These are phyloP conservation scores for Acidomyces sp. DNA, from an alignment of 495 filamentous ascomycete species.

Conservation along the genomic window DNA sequence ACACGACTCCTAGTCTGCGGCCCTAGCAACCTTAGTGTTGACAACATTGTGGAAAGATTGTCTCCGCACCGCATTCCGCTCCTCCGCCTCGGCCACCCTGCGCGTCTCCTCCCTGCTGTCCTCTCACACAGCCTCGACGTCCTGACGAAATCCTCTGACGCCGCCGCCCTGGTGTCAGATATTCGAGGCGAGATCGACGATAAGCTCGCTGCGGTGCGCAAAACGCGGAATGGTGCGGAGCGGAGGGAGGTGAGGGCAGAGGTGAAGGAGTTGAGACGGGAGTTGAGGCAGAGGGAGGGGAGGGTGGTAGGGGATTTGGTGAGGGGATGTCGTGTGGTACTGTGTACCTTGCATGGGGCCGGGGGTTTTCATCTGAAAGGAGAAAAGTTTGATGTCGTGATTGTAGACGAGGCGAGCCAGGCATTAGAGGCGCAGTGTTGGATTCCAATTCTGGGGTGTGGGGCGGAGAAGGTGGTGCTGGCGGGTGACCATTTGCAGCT, in stretches of 20 bases:
- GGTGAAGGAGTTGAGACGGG: constrained; percentile 70
- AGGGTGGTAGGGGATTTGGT: constrained; percentile 68
- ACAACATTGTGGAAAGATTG: constrained; percentile 96
- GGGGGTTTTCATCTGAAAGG: constrained; percentile 71
- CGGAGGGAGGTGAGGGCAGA: constrained; percentile 71
- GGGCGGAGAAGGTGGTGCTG: constrained; percentile 71
- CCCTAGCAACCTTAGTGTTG: constrained; percentile 89
- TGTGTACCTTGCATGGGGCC: constrained; percentile 85
- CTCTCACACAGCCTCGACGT: constrained; percentile 83
- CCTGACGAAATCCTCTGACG: constrained; percentile 81
- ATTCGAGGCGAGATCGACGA: constrained; percentile 85
- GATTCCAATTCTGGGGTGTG: constrained; percentile 60
- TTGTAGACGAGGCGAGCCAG: constrained; percentile 93
- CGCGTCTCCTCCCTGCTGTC: constrained; percentile 76
- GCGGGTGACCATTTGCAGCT: constrained; percentile 92
- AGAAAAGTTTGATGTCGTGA: constrained; percentile 81
- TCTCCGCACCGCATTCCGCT: constrained; percentile 72
- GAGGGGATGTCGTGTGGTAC: constrained; percentile 65
- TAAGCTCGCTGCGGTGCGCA: constrained; percentile 77
- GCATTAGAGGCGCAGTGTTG: constrained; percentile 95
- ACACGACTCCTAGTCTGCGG: constrained; percentile 81
- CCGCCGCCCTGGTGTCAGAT: constrained; percentile 79
- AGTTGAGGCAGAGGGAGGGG: constrained; percentile 74
- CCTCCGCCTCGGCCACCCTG: constrained; percentile 84
- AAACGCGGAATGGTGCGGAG: constrained; percentile 70